phyloP scores from a whole-genome alignment of 768 basidiomycete genomes.

The Mycena olivaceomarginata region DNA sequence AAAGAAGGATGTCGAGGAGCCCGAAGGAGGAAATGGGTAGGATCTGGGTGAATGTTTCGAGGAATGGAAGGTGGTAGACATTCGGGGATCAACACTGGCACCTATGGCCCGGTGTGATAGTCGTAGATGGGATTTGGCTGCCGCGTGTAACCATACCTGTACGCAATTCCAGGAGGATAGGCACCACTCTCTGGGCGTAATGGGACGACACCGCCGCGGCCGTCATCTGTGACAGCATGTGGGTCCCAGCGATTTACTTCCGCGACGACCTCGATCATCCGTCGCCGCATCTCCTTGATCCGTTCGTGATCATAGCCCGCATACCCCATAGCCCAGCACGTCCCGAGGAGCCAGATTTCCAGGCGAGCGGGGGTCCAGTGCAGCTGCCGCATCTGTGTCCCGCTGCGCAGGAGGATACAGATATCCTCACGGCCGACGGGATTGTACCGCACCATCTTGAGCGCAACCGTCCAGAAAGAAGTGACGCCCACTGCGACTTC shows the following conservation, averaged over 20 bases:
- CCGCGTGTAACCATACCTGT: conserved; percentile 8
- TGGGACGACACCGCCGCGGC: conserved; percentile 37
- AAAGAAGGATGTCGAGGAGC: conserved; percentile 19
- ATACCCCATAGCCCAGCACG: conserved; percentile 83
- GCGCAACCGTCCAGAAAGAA: conserved; percentile 83
- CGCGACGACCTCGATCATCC: conserved; percentile 74
- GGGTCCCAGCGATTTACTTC: conserved; percentile 47
- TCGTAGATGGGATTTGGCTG: conserved; percentile 12
- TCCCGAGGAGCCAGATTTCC: too few relatives aligned
- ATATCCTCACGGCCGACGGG: conserved; percentile 81
- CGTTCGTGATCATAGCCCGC: conserved; percentile 64
- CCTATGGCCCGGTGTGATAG: conserved; percentile 4
- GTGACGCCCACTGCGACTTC: conserved; percentile 72
- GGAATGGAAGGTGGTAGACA: conserved; percentile 9
- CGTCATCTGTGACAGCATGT: conserved; percentile 36
- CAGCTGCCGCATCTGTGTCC: conserved; percentile 68
- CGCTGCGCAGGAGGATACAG: conserved; percentile 79
- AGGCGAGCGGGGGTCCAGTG: conserved; percentile 74
- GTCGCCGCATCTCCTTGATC: conserved; percentile 65
- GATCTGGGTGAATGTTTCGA: conserved; percentile 15
- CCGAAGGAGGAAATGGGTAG: conserved; percentile 16
- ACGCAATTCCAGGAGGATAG: conserved; percentile 6
- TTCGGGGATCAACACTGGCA: conserved; percentile 11
- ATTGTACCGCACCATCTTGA: conserved; percentile 82
- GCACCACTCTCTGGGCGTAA: not conserved